Percentiles rank a stretch among this genome's conserved stretches.
Conservation (phyloP, 192 early-diverging fungal genomes). For the Cetraspora pellucida region DNA sequence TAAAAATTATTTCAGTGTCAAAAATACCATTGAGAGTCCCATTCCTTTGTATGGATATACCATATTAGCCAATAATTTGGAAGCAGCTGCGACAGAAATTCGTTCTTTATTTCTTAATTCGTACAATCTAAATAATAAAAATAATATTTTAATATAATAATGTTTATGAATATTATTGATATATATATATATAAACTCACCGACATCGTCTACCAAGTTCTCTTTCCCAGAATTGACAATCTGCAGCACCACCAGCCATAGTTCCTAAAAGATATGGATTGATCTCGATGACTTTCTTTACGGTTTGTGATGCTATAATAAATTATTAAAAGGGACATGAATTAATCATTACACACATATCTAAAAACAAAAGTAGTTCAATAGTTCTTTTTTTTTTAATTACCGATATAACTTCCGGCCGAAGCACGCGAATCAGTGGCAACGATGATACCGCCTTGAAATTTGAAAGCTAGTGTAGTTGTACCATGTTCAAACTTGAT, state of each 20-base stretch:
- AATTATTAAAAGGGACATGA: neutral
- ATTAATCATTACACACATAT: neutral
- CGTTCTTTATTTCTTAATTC: constrained; percentile 98
- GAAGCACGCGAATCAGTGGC: constrained; percentile 97
- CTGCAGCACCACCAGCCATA: constrained; percentile 99
- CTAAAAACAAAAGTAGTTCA: neutral
- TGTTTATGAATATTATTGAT: neutral
- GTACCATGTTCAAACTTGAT: constrained; percentile 97
- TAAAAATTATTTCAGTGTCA: neutral
- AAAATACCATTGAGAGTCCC: constrained; percentile 89
- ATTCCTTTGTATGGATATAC: constrained; percentile 98
- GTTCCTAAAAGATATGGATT: constrained; percentile 98
- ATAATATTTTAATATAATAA: constrained; percentile 12
- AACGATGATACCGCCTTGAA: constrained; percentile 90
- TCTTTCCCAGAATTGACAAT: constrained; percentile 98
- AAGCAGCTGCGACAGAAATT: constrained; percentile 97
- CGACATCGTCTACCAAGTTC: constrained; percentile 91
- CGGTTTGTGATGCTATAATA: constrained; percentile 83
- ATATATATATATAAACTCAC: constrained; percentile 35
- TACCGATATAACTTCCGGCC: constrained; percentile 87
- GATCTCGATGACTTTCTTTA: constrained; percentile 99
- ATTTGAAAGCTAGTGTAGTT: constrained; percentile 98
- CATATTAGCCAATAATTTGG: constrained; percentile 95
- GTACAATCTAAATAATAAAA: constrained; percentile 61
- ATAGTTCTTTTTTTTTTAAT: neutral